Base-by-base conservation (phyloP, 164 flowering plant genomes). In the Stephania yunnanensis region DNA sequence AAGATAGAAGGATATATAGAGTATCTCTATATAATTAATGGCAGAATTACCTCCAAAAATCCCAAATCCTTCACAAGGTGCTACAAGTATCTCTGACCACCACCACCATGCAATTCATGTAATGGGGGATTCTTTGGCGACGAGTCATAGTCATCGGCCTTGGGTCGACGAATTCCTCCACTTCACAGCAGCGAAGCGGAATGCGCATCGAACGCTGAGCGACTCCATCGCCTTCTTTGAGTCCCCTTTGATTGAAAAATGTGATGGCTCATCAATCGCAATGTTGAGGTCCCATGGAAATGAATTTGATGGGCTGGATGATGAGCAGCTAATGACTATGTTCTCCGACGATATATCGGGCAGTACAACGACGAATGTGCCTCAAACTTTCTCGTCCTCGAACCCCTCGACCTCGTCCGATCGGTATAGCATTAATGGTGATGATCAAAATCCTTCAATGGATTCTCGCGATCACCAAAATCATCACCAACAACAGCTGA, bases 161-260 rank as follows among this genome's bases (percentile, higher is more conserved):
- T 90, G 94, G 94, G 83, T 86, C 8, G 93, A 92, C 25, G 94
- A 92, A 74, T 92, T 92, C 84, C 87, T 89, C 71, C 91, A 89
- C 81, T 92, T 92, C 87, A 84, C 97, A 36, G 78, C 91, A 31
- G 70, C 84, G 7, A 50, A 86, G 17, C 87, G 92, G 2, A 84
- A 84, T 22, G 55, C 82, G 44, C 91, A 88, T 80, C 85, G 93
- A 29, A 84, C 92, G 8, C 80, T 73, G 7, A 90, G 92, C 74
- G 93, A 92, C 81, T 86, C 92, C 17, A 74, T 90, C 25, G 82
- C 94, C 30, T 91, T 89, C 84, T 84, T 87, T 2, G 91, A 90
- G 68, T 78, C 0, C 42, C 83, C 83, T 0, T 25, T n/a, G 22
- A 64, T 50, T 4, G 86, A 83, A 1, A 84, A 84, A 52, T 72